Evolutionary conservation across 768 basidiomycete species (phyloP), one percentile per base, ranked within the genome.

Genomic region (Tremella yokohamensis): DNA sequence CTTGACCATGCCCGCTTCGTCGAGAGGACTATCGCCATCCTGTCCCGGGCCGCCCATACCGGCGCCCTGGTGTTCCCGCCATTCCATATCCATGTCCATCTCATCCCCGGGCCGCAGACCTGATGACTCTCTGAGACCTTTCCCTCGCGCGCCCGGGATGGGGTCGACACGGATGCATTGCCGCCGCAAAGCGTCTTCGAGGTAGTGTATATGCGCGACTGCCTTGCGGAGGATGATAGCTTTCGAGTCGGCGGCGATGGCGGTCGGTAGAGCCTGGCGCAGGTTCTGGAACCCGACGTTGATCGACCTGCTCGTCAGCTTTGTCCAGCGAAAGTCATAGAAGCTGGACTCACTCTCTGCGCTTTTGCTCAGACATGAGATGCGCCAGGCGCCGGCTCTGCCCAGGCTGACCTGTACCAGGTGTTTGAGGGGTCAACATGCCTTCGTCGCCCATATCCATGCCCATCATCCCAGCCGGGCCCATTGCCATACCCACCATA

Each of bases 321-420:
- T 13, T 20, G 24, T 12, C 7, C 20, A 20, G 26, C 6, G 8
- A 57, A 57, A n/a, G 19, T 1, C 11, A 25, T 39, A 42, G n/a
- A 19, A 38, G 7, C 18, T n/a, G 1, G 11, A 70, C 72, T 70
- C 58, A 73, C 72, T 73, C 72, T 67, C 72, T 24, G 25, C 72
- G 56, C 51, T 73, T 73, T 49, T 73, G 72, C 53, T 73, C 72
- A n/a, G 65, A 68, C 69, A 70, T 70, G 16, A 73, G 54, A 61
- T 73, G 72, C 3, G 72, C 72, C 22, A 73, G 24, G 6, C 72
- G 48, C 38, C 72, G 58, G 13, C 56, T 61, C 40, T 73, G 72
- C 18, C 69, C 69, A 24, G 60, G 57, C 18, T 39, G 56, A 25
- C 49, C 56, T 25, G 40, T 38, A 2, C 50, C 50, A 15, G 50